Evolutionary conservation across 805 yeast genomes (phyloP), one percentile per base, ranked within the genome.

Genomic region (Ogataea polymorpha): DNA sequence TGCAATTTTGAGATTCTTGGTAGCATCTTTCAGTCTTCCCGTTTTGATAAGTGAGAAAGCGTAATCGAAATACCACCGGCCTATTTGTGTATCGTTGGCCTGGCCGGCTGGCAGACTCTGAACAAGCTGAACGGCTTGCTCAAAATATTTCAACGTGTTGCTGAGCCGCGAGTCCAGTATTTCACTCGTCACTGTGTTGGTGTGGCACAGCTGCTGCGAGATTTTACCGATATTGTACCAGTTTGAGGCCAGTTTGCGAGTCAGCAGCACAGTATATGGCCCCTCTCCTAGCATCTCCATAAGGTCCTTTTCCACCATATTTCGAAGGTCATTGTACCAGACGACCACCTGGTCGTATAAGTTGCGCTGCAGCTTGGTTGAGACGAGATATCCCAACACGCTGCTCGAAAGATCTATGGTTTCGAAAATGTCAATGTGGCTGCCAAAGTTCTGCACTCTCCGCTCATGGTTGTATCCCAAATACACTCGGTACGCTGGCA

Each of bases 21-120:
- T 54, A 3, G 84, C 66, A 7, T 67, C 69, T 16, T 62, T 65
- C 12, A 71, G 55, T 13, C 70, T 61, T 15, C 75, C 63, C 15
- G 62, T 55, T 44, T 71, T 68, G 1, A 82, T 70, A 28, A 78
- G 59, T 4, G 67, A 61, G 35, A 70, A 67, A 1, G 82, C 75
- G 54, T 77, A 79, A 40, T 71, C 69, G 54, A 65, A 73, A 28
- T 55, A 38, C 61, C 59, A 50, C 48, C 57, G 11, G 47, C 58
- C 41, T 56, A 39, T 41, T 8, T 23, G 26, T 16, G 45, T 48
- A 51, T 36, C 53, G 6, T n/a, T 24, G 27, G 14, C 8, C 14
- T 12, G 23, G 48, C 24, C 41, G 53, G 37, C 21, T 44, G 12
- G 37, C 28, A 12, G 21, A 29, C 23, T 25, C 24, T 31, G 37